A percentile compares a stretch with the other conserved stretches of the same genome.
Evolutionary conservation across 2,329 filamentous ascomycete species (phyloP).

Genomic region (Aspergillus viridinutans): DNA sequence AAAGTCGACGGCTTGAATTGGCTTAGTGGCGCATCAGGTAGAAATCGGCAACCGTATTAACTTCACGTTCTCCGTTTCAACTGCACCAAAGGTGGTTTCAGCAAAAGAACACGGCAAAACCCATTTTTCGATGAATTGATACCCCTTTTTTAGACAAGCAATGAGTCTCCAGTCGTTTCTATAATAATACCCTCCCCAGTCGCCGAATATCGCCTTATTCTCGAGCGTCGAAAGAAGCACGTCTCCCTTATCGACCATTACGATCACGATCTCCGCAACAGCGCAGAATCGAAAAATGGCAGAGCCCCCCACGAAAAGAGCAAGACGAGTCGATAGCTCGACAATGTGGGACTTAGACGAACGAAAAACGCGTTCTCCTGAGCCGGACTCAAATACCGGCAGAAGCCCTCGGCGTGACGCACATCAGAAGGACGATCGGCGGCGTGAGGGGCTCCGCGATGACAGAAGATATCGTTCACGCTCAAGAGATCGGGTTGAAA

Average conservation of each 20-base stretch:
- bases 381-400: slow-evolving; percentile 26
- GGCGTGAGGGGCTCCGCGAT: slow-evolving; percentile 34
- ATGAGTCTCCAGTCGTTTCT: not conserved
- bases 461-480: slow-evolving; percentile 40
- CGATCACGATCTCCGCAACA: not conserved
- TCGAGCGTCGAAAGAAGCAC: not conserved
- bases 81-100: not conserved
- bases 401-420: slow-evolving; percentile 36
- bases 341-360: slow-evolving; percentile 56
- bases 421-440: slow-evolving; percentile 32
- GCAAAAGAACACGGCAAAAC: not conserved
- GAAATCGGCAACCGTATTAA: slow-evolving; percentile 25
- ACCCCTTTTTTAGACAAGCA: slow-evolving; percentile 4
- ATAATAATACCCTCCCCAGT: not conserved
- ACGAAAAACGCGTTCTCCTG: slow-evolving; percentile 23
- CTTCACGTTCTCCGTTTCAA: slow-evolving; percentile 18
- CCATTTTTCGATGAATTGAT: slow-evolving; percentile 5
- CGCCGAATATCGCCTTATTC: not conserved
- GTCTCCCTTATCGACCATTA: not conserved
- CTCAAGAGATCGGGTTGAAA: slow-evolving; percentile 37
- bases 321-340: slow-evolving; percentile 54
- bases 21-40: slow-evolving; percentile 16
- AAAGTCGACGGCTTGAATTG: not conserved
- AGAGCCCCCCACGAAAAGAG: slow-evolving; percentile 50
- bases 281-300: slow-evolving; percentile 40